These are phyloP conservation scores for Apiospora sp. DNA, from an alignment of 2,329 filamentous ascomycete species.

Conservation along the genomic window DNA sequence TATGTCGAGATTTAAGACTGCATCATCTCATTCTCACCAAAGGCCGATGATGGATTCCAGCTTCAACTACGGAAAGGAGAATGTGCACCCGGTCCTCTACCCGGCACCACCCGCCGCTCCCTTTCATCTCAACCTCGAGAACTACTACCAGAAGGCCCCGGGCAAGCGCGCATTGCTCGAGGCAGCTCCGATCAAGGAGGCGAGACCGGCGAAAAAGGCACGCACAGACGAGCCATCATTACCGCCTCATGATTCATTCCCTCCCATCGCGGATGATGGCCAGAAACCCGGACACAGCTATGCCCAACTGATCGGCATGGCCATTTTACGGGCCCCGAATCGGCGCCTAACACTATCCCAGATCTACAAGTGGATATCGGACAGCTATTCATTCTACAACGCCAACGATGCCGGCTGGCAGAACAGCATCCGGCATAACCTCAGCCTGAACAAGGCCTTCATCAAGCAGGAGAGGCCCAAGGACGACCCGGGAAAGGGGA, in stretches of 20 bases:
- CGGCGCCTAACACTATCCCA: conserved; percentile 88
- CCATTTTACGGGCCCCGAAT: conserved; percentile 85
- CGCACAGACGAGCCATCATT: conserved; percentile 66
- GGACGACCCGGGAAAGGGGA: conserved; percentile 96
- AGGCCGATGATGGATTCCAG: conserved; percentile 56
- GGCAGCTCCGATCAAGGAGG: conserved; percentile 75
- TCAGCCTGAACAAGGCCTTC: conserved; percentile 96
- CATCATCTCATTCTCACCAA: conserved; percentile 50
- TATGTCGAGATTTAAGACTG: conserved; percentile 66
- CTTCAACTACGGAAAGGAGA: conserved; percentile 61
- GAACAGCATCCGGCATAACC: conserved; percentile 98
- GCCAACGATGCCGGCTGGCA: conserved; percentile 91
- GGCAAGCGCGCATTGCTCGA: conserved; percentile 74
- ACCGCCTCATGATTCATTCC: conserved; percentile 81
- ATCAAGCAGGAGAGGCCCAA: conserved; percentile 95
- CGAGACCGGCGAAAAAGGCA: conserved; percentile 70
- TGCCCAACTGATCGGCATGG: conserved; percentile 94
- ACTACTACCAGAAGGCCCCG: conserved; percentile 60
- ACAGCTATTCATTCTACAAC: conserved; percentile 88
- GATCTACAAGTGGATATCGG: conserved; percentile 99
- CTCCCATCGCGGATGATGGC: conserved; percentile 83
- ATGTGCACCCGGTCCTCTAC: conserved; percentile 59
- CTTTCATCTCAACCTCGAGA: conserved; percentile 60
- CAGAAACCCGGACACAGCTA: conserved; percentile 92
- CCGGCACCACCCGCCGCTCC: conserved; percentile 48